Base-by-base conservation (phyloP, 768 basidiomycete species). In the Termitomyces sp. region DNA sequence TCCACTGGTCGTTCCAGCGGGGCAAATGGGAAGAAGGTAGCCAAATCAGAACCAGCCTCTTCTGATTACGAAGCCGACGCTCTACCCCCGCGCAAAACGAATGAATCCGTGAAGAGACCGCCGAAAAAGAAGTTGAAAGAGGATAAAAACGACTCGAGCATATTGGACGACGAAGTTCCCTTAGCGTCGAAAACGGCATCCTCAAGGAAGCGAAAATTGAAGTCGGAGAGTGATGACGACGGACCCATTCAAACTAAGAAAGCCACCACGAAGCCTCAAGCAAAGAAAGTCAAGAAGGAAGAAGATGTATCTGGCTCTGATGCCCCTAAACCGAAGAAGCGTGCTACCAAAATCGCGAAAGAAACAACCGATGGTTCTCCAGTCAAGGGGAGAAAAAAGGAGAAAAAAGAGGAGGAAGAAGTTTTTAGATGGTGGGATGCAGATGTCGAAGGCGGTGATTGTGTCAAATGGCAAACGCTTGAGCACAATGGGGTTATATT, bases 401-500 rank as follows among this genome's bases (percentile, higher is more conserved):
- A 79, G 72, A 78, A 78, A 67, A 81, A 82, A 68, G 91, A 94
- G 45, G 82, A 86, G 58, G 89, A 88, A 59, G 86, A 85, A 60
- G 81, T 87, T 52, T 94, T 85, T 73, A 83, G 84, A 63, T 96
- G 93, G 92, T 97, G 95, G 96, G 91, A 94, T 62, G 77, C 83
- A 66, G 82, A 89, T 65, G 81, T 79, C 36, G 84, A 90, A 60
- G 86, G 85, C 57, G 92, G 94, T 69, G 91, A 86, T 11, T 80
- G 86, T 43, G 78, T 86, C 60, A 97, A 98, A 74, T 99, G 97
- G 97, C 84, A 85, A 63, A 97, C 94, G n/a, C 83, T 99, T 56
- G 89, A 94, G 69, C 97, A 99, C 75, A 86, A 84, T 66, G 97
- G 96, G 54, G 95, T 99, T 43, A 83, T 95, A 64, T 99, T 99